phyloP scores from a whole-genome alignment of 768 basidiomycete species.

The Roridomyces roridus region DNA sequence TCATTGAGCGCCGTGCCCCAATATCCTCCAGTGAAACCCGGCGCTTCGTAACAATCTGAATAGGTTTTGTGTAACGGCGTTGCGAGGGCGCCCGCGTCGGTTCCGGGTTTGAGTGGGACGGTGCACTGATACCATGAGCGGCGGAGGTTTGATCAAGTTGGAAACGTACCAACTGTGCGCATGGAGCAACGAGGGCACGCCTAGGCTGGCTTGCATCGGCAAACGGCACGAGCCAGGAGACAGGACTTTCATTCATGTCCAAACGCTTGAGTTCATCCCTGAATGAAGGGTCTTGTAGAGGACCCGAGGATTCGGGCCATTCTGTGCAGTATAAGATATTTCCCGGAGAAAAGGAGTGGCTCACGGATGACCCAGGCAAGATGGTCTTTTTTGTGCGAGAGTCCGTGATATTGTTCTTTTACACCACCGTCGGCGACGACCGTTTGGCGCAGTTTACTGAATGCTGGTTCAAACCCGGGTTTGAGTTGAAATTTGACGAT shows the following conservation, averaged over 20 bases:
- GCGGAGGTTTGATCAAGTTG: too few relatives aligned
- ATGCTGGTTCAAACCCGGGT: slow-evolving; percentile 7
- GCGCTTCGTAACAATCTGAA: slow-evolving; percentile 16
- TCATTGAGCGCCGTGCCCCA: slow-evolving; percentile 19
- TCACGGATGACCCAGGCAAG: slow-evolving; percentile 18
- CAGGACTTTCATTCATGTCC: slow-evolving; percentile 2
- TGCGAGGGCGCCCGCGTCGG: background rate
- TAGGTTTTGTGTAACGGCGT: slow-evolving; percentile 15
- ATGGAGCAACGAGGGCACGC: slow-evolving; percentile 10
- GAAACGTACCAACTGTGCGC: slow-evolving; percentile 6
- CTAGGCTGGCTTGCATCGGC: slow-evolving; percentile 3
- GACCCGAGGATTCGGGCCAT: slow-evolving; percentile 4
- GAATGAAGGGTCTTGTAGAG: slow-evolving; percentile 5
- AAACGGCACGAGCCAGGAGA: slow-evolving; percentile 13
- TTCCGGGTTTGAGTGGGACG: slow-evolving; percentile 4
- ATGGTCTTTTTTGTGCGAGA: slow-evolving; percentile 5
- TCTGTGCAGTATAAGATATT: background rate
- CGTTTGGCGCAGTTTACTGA: slow-evolving; percentile 4
- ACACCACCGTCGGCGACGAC: slow-evolving; percentile 3
- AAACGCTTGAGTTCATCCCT: slow-evolving; percentile 6
- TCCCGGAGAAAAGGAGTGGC: background rate
- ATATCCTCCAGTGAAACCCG: slow-evolving; percentile 16
- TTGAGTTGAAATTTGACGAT: slow-evolving; percentile 8
- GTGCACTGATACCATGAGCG: slow-evolving; percentile 1
- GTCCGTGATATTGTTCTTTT: slow-evolving; percentile 17